Evolutionary conservation across 768 basidiomycete species (phyloP), one percentile per base, ranked within the genome.

Genomic region (Heimioporus sp.): DNA sequence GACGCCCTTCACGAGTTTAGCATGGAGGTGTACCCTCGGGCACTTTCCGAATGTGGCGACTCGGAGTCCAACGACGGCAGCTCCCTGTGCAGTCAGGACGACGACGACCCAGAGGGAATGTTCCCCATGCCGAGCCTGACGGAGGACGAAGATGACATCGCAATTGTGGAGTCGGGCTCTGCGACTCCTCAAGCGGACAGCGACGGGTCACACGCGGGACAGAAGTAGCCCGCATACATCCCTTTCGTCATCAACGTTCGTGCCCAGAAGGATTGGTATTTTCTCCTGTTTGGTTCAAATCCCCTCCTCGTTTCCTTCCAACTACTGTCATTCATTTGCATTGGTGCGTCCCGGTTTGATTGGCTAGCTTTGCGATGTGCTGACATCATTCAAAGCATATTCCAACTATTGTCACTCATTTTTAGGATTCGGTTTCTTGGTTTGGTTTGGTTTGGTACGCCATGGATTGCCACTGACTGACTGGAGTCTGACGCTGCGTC

Each of bases 271-370:
- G 36, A 62, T n/a, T 24, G 11, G 8, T 47, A 41, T 31, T 54
- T 24, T n/a, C 20, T 20, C n/a, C 15, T 48, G 19, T 49, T 51
- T 21, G 38, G 51, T 30, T 50, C 20, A 31, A 28, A 39, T 19
- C 10, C 32, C 39, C 54, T 3, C 48, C 52, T 45, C 34, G 34
- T 21, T 38, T 43, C 46, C 52, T 37, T 37, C 53, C 57, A 55
- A 59, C 53, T 59, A 48, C 48, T 31, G 57, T 55, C 58, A 59
- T 40, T 59, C 57, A 1, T 59, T 59, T 51, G 6, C 17, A 49
- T 5, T 30, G 53, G 56, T 59, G 19, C 30, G 52, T 43, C 10
- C 30, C 11, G 8, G 21, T 12, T 52, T 15, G 5, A 34, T 28
- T n/a, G 16, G 24, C 3, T 40, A 12, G 32, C 16, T 16, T 38